Base-by-base conservation (phyloP, 2,329 filamentous ascomycete genomes). In the Apiospora pterosperma region DNA sequence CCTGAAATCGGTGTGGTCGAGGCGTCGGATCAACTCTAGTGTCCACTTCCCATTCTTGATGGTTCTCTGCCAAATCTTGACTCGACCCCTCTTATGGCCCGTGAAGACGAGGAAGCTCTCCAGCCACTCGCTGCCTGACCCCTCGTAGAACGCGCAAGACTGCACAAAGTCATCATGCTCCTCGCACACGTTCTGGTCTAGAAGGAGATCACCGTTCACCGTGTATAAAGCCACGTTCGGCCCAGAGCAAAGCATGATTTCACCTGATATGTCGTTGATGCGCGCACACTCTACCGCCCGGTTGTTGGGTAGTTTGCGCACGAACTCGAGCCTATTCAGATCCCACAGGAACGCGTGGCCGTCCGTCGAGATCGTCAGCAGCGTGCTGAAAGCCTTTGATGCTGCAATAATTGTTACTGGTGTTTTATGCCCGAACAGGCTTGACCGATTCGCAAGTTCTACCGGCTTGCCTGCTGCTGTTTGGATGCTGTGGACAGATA, bases 281-380 rank as follows among this genome's bases (percentile, higher is more conserved):
- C 86, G 85, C 0, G 93, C 92, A 69, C 92, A 95, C 77, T 96
- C 87, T 2, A 87, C 81, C 0, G 82, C 78, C 5, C 86, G 83
- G 3, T 82, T 82, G 19, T 83, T 76, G 0, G 88, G 88, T 25
- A 95, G 81, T 76, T 88, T 90, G 55, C 93, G 88, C 6, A 98
- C 89, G 72, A 97, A 97, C 62, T 93, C 91, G 14, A 93, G 86
- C 19, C 92, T 88, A 76, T 98, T 99, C 4, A 99, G 84, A 75
- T 98, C 96, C 96, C 96, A 99, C 4, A 98, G 82, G 72, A 97
- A 89, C 12, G 94, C 89, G 42, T 92, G 89, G 0, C 94, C 94
- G 72, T 97, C 92, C 0, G 85, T 85, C 0, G 92, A 94, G 1
- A 92, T 90, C 1, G 93, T 96, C 3, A 98, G 84, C 62, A 99